These are phyloP conservation scores for Nicotiana sylvestris DNA, from an alignment of 257 asterid genomes.

Conservation along the genomic window DNA sequence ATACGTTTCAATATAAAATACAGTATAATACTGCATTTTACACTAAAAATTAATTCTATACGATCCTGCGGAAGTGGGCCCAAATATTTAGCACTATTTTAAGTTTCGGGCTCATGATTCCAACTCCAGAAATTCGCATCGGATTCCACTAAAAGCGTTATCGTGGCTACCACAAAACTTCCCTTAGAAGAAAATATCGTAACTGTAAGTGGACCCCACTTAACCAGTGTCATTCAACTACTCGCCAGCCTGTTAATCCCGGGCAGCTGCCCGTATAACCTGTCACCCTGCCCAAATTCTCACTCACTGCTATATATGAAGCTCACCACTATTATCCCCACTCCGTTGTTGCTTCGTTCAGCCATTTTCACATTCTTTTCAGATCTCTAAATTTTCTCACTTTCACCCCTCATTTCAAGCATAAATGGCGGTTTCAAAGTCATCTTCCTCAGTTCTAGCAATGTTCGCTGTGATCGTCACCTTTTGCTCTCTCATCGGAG, in stretches of 20 bases:
- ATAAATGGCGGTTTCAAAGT: conserved; percentile 37
- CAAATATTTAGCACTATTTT: too few species aligned
- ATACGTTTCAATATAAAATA: too few species aligned
- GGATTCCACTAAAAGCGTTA: neutral
- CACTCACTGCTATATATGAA: conserved; percentile 14
- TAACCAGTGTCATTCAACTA: conserved; percentile 3
- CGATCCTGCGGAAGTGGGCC: too few species aligned
- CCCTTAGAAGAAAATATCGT: neutral
- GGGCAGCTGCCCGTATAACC: conserved; percentile 52
- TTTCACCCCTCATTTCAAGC: neutral
- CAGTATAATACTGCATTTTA: too few species aligned
- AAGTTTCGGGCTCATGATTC: neutral
- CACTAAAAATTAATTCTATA: too few species aligned
- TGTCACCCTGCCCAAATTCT: conserved; percentile 32
- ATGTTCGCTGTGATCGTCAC: conserved; percentile 17
- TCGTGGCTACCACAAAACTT: neutral
- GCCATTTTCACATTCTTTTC: neutral
- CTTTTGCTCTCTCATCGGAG: conserved; percentile 33
- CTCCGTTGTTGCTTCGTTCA: neutral
- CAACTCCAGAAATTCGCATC: neutral
- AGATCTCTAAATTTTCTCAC: neutral
- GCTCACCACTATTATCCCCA: fast-evolving
- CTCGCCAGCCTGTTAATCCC: conserved; percentile 43
- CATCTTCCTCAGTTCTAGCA: conserved; percentile 20
- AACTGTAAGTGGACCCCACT: conserved; percentile 15